Evolutionary conservation across 2,329 filamentous ascomycete species (phyloP).

Genomic region (Fusarium sp.): DNA sequence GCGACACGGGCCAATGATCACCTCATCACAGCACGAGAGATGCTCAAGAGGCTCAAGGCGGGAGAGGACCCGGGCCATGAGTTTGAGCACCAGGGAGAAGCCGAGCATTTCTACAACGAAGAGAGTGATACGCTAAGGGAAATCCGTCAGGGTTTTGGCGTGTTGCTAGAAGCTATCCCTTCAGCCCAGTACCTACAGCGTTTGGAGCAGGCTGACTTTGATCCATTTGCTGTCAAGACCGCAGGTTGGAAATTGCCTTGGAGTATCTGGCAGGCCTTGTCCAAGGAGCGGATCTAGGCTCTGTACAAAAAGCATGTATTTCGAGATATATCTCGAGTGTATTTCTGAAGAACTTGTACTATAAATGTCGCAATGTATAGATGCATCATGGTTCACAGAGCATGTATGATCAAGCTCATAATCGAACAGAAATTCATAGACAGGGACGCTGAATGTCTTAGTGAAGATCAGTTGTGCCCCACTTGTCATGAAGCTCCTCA

Average conservation of each 20-base stretch:
- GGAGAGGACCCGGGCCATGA: conserved; percentile 85
- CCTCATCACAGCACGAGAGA: conserved; percentile 91
- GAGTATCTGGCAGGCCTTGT: conserved; percentile 72
- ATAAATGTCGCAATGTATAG: conserved; percentile 29
- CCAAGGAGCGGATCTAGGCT: conserved; percentile 63
- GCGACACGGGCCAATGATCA: conserved; percentile 97
- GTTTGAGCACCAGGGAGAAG: conserved; percentile 88
- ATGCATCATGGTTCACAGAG: conserved; percentile 22
- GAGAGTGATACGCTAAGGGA: conserved; percentile 57
- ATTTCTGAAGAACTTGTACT: conserved; percentile 23
- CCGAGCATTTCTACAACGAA: conserved; percentile 70
- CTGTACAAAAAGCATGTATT: conserved; percentile 10
- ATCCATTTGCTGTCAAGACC: conserved; percentile 78
- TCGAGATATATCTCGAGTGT: conserved; percentile 12
- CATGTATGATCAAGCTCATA: not conserved
- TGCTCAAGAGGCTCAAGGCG: conserved; percentile 84
- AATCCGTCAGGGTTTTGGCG: conserved; percentile 78
- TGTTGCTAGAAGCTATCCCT: conserved; percentile 84
- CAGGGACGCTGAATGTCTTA: not conserved
- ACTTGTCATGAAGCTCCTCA: conserved; percentile 30
- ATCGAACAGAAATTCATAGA: not conserved
- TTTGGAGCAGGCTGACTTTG: conserved; percentile 86
- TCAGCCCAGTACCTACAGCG: conserved; percentile 84
- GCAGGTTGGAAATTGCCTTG: conserved; percentile 86
- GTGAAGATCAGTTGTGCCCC: conserved; percentile 10